Evolutionary conservation across 768 basidiomycete species (phyloP), one percentile per base, ranked within the genome.

Genomic region (Leccinum variicolor): DNA sequence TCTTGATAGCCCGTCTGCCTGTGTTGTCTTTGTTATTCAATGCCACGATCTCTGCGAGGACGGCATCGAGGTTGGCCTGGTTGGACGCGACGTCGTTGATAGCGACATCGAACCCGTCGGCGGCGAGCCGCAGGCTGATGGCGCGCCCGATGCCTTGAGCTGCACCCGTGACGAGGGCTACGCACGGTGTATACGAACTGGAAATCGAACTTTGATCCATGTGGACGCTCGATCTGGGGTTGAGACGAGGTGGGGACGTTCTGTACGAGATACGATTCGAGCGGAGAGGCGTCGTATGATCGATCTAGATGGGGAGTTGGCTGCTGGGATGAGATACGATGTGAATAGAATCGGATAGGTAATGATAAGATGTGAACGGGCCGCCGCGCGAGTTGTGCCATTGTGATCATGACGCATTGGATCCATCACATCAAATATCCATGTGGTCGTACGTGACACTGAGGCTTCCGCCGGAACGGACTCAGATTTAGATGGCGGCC

Each of bases 91-190:
- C 64, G 57, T 81, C 83, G 21, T 78, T 81, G 48, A 82, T 59
- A n/a, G 74, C 76, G 43, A 83, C 61, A 49, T 80, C 71, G 60
- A 74, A 77, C 80, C 81, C 61, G 10, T 62, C 52, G 11, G 64
- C 56, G 19, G 81, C 78, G 11, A 84, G 75, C 5, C 79, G 74
- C 5, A 74, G 58, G 7, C 80, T 78, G 41, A 83, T 78, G 33
- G 76, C 78, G 36, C 73, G 72, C 1, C 82, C 82, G 14, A 83
- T 80, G 23, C 82, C 83, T 50, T 74, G 76, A 2, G 73, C 72
- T 11, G 73, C 74, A 25, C 80, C 81, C 0, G 80, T 81, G 34
- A 82, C 68, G 52, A 79, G 64, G 3, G 77, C 79, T 45, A 77
- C 69, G 41, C 73, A 47, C 19, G 10, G 47, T 48, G 15, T 43